phyloP scores from a whole-genome alignment of 805 yeast species.

The Blastobotrys chiropterorum region DNA sequence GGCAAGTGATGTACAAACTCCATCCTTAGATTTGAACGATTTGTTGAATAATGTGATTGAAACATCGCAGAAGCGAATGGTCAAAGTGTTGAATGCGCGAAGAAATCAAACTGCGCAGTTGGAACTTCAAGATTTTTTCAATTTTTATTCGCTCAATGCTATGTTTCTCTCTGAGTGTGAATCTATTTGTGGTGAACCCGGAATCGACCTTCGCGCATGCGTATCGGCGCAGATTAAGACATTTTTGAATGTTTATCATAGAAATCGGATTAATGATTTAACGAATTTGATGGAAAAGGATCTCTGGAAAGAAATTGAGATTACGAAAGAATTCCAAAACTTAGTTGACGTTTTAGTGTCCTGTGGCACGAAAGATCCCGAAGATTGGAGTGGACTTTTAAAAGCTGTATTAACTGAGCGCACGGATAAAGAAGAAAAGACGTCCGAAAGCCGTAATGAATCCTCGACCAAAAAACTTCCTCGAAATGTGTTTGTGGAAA shows the following conservation, averaged over 20 bases:
- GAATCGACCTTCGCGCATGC: slow-evolving; percentile 59
- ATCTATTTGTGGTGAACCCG: slow-evolving; percentile 60
- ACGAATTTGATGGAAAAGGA: slow-evolving; percentile 55
- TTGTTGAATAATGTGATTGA: slow-evolving; percentile 65
- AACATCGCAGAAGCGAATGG: slow-evolving; percentile 66
- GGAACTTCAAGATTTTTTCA: slow-evolving; percentile 54
- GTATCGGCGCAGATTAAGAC: slow-evolving; percentile 59
- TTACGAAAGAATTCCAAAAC: slow-evolving; percentile 42
- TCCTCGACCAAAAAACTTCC: slow-evolving; percentile 16
- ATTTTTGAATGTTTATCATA: slow-evolving; percentile 52
- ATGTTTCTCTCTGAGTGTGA: slow-evolving; percentile 81
- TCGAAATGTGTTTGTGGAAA: slow-evolving; percentile 38
- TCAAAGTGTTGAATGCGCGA: slow-evolving; percentile 71
- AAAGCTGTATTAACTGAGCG: slow-evolving; percentile 9
- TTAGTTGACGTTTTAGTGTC: slow-evolving; percentile 46
- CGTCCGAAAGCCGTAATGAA: background rate
- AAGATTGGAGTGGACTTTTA: slow-evolving; percentile 41
- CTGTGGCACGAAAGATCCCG: slow-evolving; percentile 42
- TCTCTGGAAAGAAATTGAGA: slow-evolving; percentile 72
- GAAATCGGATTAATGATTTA: slow-evolving; percentile 42
- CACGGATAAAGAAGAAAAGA: slow-evolving; percentile 7
- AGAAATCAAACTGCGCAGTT: slow-evolving; percentile 60
- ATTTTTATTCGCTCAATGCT: slow-evolving; percentile 58
- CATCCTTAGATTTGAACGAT: slow-evolving; percentile 55
- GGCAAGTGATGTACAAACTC: background rate